A percentile compares a stretch with the other conserved stretches of the same genome.
Evolutionary conservation across 495 filamentous ascomycete species (phyloP).

Genomic region (Penicillium fimorum): DNA sequence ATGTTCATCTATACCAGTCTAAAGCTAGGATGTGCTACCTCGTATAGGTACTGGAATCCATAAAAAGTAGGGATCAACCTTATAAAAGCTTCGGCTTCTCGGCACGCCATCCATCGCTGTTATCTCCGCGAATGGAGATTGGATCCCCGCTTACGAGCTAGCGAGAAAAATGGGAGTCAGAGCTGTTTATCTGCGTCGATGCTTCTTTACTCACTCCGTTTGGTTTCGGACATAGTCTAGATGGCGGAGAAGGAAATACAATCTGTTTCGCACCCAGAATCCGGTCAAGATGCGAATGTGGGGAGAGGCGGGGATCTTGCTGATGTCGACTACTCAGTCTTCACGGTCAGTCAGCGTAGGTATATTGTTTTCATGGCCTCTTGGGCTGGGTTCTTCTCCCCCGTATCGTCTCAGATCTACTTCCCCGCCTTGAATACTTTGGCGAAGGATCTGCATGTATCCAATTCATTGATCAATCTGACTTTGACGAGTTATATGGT

Average conservation of each 20-base stretch:
- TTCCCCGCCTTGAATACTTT: conserved; percentile 69
- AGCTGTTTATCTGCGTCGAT: not conserved
- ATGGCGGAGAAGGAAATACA: conserved; percentile 8
- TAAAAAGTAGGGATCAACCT: not conserved
- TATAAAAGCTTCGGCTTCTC: conserved; percentile 16
- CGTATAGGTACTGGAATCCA: not conserved
- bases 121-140: conserved; percentile 13
- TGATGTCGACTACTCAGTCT: conserved; percentile 31
- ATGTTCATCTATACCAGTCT: not conserved
- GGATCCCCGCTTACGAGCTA: conserved; percentile 7
- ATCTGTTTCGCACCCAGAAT: conserved; percentile 6
- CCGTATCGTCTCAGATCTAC: conserved; percentile 72
- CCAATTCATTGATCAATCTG: conserved; percentile 63
- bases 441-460: conserved; percentile 56
- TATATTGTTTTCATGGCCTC: conserved; percentile 61
- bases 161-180: not conserved
- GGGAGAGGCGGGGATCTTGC: conserved; percentile 9
- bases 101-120: conserved; percentile 8
- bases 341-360: conserved; percentile 23
- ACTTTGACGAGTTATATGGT: conserved; percentile 67
- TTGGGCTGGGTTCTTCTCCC: conserved; percentile 64
- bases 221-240: not conserved
- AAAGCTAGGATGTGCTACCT: not conserved
- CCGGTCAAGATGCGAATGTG: conserved; percentile 7
- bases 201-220: not conserved